Evolutionary conservation across 257 asterid genomes (phyloP).

Genomic region (Nicotiana otophora): DNA sequence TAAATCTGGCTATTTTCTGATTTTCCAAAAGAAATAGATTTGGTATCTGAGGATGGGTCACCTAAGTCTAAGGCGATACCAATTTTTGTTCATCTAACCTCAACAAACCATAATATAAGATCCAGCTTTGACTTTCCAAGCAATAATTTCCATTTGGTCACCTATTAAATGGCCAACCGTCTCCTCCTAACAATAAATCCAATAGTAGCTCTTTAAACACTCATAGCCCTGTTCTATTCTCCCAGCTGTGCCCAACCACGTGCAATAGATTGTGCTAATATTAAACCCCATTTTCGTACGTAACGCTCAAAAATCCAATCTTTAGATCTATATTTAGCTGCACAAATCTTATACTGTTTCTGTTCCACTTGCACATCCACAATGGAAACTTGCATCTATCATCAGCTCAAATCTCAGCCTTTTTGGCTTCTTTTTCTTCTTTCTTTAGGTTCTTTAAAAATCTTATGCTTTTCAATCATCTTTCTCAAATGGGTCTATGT

Average conservation of each 20-base stretch:
- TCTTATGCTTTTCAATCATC: constrained; percentile 34
- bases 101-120: constrained; percentile 6
- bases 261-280: background rate
- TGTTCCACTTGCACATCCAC: background rate
- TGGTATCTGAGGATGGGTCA: background rate
- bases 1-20: too few species aligned
- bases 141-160: background rate
- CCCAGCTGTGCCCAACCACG: background rate
- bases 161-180: background rate
- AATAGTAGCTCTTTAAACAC: background rate
- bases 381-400: constrained; percentile 58
- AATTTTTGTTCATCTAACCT: constrained; percentile 28
- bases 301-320: background rate
- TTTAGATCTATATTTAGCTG: background rate
- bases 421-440: constrained; percentile 56
- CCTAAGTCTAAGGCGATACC: background rate
- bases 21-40: too few species aligned
- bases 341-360: background rate
- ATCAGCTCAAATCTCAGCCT: constrained; percentile 75
- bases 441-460: constrained; percentile 41
- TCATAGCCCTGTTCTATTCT: background rate
- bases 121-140: background rate
- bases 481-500: constrained; percentile 60
- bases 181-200: background rate
- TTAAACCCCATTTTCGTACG: background rate